Percentiles rank a stretch among this genome's conserved stretches.
These are phyloP conservation scores for Coleophoma eucalyptorum DNA, from an alignment of 2,329 filamentous ascomycete species.

Conservation along the genomic window DNA sequence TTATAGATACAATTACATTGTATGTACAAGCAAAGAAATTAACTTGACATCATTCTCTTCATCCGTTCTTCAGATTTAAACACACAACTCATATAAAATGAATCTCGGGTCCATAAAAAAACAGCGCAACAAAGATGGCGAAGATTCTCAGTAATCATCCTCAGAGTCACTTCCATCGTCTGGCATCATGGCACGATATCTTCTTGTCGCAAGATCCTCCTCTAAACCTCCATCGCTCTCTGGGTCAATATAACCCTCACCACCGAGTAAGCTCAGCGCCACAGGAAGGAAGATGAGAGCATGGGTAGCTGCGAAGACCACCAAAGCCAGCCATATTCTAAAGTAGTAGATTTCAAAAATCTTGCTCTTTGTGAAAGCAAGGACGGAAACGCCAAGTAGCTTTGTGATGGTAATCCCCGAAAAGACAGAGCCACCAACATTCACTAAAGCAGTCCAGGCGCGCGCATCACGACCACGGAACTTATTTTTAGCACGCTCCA, in stretches of 20 bases:
- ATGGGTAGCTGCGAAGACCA: conserved; percentile 84
- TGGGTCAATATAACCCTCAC: conserved; percentile 82
- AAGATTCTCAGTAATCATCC: background rate
- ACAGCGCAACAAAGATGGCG: no score
- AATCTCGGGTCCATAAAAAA: no score
- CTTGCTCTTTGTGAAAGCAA: conserved; percentile 94
- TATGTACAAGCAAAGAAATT: no score
- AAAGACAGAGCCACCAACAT: conserved; percentile 92
- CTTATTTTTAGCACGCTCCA: conserved; percentile 74
- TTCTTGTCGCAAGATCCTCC: conserved; percentile 77
- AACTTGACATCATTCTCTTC: no score
- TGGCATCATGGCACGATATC: conserved; percentile 73
- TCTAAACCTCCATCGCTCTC: conserved; percentile 86
- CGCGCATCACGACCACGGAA: conserved; percentile 81
- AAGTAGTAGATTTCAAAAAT: conserved; percentile 99
- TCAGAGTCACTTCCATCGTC: conserved; percentile 57
- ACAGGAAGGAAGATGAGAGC: conserved; percentile 91
- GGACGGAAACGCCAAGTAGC: conserved; percentile 82
- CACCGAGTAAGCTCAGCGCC: conserved; percentile 79
- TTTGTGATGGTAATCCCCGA: conserved; percentile 97
- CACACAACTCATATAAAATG: no score
- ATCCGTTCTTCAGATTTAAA: no score
- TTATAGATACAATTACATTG: no score
- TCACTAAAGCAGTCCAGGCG: conserved; percentile 89
- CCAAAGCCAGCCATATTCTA: conserved; percentile 89